A percentile compares a stretch with the other conserved stretches of the same genome.
These are phyloP conservation scores for Triticum aestivum DNA, from an alignment of 176 grass and related monocot genomes.

Conservation along the genomic window IWGSC_CS_RefSeq_v2.1 NC_057807.1:466865368-466865867, in stretches of 20 bases:
- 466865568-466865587: constrained; percentile 24
- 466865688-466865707: constrained; percentile 93
- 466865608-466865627: constrained; percentile 65
- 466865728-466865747: constrained; percentile 7
- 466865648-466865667: constrained; percentile 98
- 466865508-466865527: constrained; percentile 23
- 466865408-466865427: constrained; percentile 97
- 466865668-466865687: constrained; percentile 86
- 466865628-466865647: constrained; percentile 75
- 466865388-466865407: constrained; percentile 94
- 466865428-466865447: constrained; percentile 78
- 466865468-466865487: constrained; percentile 87
- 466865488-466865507: constrained; percentile 88
- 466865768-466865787: constrained; percentile 18
- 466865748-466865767: neutral
- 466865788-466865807: neutral
- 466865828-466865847: neutral
- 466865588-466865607: constrained; percentile 37
- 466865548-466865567: neutral
- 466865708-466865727: constrained; percentile 62
- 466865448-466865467: constrained; percentile 96
- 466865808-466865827: constrained; percentile 6
- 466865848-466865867: neutral
- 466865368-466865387: constrained; percentile 92
- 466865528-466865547: constrained; percentile 23